Percentiles rank a stretch among this genome's conserved stretches.
These are phyloP conservation scores for Talaromyces sp. DNA, from an alignment of 2,329 filamentous ascomycete genomes.

Conservation along the genomic window DNA sequence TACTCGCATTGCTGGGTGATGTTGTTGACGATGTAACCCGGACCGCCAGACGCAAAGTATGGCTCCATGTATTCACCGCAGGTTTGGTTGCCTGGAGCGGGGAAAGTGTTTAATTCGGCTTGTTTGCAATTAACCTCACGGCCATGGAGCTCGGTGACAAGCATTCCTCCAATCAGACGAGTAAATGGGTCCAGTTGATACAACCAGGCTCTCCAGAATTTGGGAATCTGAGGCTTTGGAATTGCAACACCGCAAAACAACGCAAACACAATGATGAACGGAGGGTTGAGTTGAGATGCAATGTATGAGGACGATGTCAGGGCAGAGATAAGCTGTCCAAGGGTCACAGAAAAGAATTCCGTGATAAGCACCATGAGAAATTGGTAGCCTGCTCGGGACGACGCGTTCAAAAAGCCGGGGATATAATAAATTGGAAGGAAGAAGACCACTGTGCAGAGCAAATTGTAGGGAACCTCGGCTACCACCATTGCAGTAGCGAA, in stretches of 20 bases:
- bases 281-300: slow-evolving; percentile 73
- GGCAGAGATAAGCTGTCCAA: slow-evolving; percentile 71
- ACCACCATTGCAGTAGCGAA: slow-evolving; percentile 75
- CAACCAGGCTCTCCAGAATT: slow-evolving; percentile 74
- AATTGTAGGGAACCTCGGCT: slow-evolving; percentile 77
- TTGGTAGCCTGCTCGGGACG: slow-evolving; percentile 72
- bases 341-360: slow-evolving; percentile 75
- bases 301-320: slow-evolving; percentile 76
- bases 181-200: slow-evolving; percentile 82
- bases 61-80: slow-evolving; percentile 71
- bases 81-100: slow-evolving; percentile 57
- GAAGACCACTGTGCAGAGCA: slow-evolving; percentile 74
- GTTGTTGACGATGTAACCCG: slow-evolving; percentile 67
- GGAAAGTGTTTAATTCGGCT: slow-evolving; percentile 63
- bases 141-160: slow-evolving; percentile 69
- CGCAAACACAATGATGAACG: slow-evolving; percentile 74
- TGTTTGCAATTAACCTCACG: slow-evolving; percentile 57
- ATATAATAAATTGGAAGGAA: slow-evolving; percentile 83
- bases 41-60: slow-evolving; percentile 64
- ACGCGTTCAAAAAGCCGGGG: slow-evolving; percentile 62
- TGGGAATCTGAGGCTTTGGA: slow-evolving; percentile 69
- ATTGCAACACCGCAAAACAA: slow-evolving; percentile 87
- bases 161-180: slow-evolving; percentile 72
- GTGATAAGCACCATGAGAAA: slow-evolving; percentile 81
- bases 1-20: slow-evolving; percentile 67